phyloP scores from a whole-genome alignment of 2,329 filamentous ascomycete species.

The Pseudogymnoascus destructans region DNA sequence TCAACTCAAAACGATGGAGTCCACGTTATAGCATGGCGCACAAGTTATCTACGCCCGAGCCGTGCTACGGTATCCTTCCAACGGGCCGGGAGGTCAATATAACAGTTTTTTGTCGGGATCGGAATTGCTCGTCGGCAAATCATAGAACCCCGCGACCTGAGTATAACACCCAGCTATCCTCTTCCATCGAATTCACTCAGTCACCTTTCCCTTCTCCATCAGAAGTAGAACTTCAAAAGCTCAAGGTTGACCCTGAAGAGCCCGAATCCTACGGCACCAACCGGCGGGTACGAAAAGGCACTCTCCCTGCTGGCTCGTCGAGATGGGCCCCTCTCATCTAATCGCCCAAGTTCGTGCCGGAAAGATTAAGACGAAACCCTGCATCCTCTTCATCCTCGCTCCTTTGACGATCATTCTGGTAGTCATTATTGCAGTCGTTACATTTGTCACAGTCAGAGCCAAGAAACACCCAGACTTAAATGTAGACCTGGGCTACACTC shows the following conservation, averaged over 20 bases:
- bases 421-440: not conserved
- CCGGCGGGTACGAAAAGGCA: not conserved
- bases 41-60: conserved; percentile 61
- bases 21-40: conserved; percentile 65
- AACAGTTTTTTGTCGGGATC: conserved; percentile 62
- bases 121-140: conserved; percentile 67
- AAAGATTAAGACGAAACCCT: not conserved
- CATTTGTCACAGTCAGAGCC: not conserved
- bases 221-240: not conserved
- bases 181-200: not conserved
- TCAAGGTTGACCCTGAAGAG: not conserved
- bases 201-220: not conserved
- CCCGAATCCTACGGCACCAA: not conserved
- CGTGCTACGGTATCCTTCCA: conserved; percentile 56
- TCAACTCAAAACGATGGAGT: conserved; percentile 43
- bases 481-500: not conserved
- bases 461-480: not conserved
- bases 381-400: not conserved
- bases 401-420: not conserved
- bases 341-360: not conserved
- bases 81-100: conserved; percentile 60
- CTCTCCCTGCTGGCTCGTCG: not conserved
- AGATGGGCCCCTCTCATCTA: not conserved
- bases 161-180: not conserved
- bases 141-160: conserved; percentile 40